Percentiles rank a stretch among this genome's conserved stretches.
Conservation (phyloP, 2,329 filamentous ascomycete species). For the Gremmenia infestans region DNA sequence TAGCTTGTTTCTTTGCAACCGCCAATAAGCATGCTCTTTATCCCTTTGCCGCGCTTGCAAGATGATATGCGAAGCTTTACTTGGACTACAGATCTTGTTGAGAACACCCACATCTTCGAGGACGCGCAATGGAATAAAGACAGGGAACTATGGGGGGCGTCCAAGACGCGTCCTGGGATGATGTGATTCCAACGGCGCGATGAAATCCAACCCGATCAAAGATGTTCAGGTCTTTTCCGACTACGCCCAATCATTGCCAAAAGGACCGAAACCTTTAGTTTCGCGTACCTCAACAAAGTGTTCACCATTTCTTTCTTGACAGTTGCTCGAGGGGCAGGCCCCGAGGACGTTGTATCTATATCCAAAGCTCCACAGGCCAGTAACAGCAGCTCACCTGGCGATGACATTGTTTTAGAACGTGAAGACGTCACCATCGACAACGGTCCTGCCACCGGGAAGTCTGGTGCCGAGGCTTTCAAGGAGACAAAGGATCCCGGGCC, state of each 20-base stretch:
- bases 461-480: background rate
- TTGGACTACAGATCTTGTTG: background rate
- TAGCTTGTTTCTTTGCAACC: background rate
- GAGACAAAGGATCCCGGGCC: no score
- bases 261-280: constrained; percentile 60
- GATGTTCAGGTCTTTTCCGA: constrained; percentile 62
- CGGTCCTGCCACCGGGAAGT: background rate
- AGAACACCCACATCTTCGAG: background rate
- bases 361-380: background rate
- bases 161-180: constrained; percentile 32
- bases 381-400: background rate
- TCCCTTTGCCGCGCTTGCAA: background rate
- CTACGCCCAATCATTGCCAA: constrained; percentile 52
- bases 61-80: background rate
- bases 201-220: constrained; percentile 58
- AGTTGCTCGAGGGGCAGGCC: constrained; percentile 37
- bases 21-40: background rate
- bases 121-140: background rate
- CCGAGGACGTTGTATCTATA: background rate
- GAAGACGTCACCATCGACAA: background rate
- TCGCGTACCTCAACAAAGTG: constrained; percentile 65
- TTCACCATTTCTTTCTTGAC: constrained; percentile 59
- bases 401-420: background rate
- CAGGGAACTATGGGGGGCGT: background rate
- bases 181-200: constrained; percentile 60